Conservation (phyloP, 2,329 filamentous ascomycete genomes). For the Clonostachys solani region DNA sequence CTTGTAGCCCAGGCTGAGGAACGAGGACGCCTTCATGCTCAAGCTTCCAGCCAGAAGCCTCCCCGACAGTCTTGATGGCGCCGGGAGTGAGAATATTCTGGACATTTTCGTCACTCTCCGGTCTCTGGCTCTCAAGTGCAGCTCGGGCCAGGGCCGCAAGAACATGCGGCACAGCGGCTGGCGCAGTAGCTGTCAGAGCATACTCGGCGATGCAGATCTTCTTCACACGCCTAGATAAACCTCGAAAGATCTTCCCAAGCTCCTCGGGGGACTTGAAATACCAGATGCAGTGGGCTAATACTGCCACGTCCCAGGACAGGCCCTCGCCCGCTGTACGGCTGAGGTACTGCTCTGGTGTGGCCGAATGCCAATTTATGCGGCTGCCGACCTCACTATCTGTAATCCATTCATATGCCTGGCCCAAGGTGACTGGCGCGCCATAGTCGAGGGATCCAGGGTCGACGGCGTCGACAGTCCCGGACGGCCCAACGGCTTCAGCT, state of each 20-base stretch:
- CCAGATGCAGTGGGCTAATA: constrained; percentile 48
- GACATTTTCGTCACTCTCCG: constrained; percentile 36
- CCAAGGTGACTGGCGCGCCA: constrained; percentile 42
- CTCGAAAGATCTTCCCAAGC: constrained; percentile 11
- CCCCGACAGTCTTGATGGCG: too few relatives aligned
- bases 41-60: too few relatives aligned
- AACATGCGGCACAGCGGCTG: constrained; percentile 39
- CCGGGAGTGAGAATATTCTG: constrained; percentile 2
- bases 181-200: constrained; percentile 24
- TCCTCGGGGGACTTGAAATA: constrained; percentile 39
- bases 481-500: constrained; percentile 37
- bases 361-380: constrained; percentile 35
- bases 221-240: constrained; percentile 11
- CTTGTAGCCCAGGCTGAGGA: too few relatives aligned
- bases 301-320: constrained; percentile 11
- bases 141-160: constrained; percentile 42
- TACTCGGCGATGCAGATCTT: constrained; percentile 17
- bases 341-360: constrained; percentile 17
- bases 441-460: constrained; percentile 48
- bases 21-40: too few relatives aligned
- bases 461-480: constrained; percentile 42
- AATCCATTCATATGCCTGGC: constrained; percentile 41
- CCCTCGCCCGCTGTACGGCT: background rate
- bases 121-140: constrained; percentile 33
- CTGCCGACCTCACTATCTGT: constrained; percentile 28